Conservation (phyloP, 805 yeast genomes). For the Candida oleophila region DNA sequence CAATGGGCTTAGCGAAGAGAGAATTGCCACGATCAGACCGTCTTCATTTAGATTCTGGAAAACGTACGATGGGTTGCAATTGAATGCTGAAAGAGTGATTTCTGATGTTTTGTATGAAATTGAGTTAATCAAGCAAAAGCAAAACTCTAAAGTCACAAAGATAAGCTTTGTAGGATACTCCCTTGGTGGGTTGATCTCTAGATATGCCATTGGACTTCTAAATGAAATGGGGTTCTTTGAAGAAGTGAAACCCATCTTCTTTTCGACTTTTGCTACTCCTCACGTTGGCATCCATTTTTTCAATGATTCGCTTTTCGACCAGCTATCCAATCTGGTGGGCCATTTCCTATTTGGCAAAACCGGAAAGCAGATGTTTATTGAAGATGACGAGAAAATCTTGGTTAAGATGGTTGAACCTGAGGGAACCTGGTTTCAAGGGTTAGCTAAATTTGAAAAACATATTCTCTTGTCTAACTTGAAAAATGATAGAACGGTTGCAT, state of each 20-base stretch:
- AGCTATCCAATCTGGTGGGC: constrained; percentile 31
- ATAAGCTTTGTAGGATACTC: constrained; percentile 86
- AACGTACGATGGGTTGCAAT: constrained; percentile 41
- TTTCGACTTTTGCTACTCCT: constrained; percentile 44
- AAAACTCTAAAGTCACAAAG: constrained; percentile 46
- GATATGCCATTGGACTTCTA: constrained; percentile 71
- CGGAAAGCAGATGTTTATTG: constrained; percentile 34
- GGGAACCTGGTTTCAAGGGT: constrained; percentile 51
- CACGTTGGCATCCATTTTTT: constrained; percentile 43
- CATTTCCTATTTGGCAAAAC: constrained; percentile 35
- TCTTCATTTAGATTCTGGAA: constrained; percentile 43
- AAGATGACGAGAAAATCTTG: constrained; percentile 45
- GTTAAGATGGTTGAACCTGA: constrained; percentile 53
- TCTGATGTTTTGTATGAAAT: constrained; percentile 40
- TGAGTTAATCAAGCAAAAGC: constrained; percentile 32
- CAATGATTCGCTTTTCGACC: constrained; percentile 30
- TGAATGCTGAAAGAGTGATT: constrained; percentile 34
- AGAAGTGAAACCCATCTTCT: constrained; percentile 34
- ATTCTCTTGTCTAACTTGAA: constrained; percentile 69
- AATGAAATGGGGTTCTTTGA: constrained; percentile 35
- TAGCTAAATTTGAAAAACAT: constrained; percentile 55
- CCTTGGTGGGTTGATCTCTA: constrained; percentile 79
- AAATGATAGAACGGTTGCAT: constrained; percentile 85
- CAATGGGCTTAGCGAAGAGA: constrained; percentile 18
- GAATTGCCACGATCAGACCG: constrained; percentile 35